phyloP scores from a whole-genome alignment of 495 filamentous ascomycete genomes.

The Peziza echinospora region DNA sequence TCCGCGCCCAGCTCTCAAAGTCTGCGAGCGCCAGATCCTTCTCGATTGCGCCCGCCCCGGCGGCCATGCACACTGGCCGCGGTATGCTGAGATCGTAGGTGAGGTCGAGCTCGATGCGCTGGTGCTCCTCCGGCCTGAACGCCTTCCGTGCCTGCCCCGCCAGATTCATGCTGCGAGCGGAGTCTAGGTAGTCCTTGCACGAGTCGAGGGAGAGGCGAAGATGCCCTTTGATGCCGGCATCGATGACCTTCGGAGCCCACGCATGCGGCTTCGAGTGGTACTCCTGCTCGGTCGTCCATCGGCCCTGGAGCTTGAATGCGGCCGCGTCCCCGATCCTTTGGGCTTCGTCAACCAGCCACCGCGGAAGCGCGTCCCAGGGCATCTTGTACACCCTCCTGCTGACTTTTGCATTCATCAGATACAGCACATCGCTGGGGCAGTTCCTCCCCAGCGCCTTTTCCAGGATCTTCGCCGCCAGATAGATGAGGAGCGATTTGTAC shows the following conservation, averaged over 20 bases:
- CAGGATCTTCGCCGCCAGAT: constrained; percentile 26
- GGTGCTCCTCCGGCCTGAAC: background rate
- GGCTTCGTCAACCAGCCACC: background rate
- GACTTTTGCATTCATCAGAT: background rate
- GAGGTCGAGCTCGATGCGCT: background rate
- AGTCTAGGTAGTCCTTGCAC: background rate
- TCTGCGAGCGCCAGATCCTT: background rate
- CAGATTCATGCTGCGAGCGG: background rate
- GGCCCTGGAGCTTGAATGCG: background rate
- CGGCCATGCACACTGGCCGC: no score
- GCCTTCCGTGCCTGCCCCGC: background rate
- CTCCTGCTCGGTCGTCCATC: background rate
- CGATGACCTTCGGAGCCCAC: background rate
- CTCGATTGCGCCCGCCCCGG: no score
- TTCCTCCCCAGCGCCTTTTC: constrained; percentile 5
- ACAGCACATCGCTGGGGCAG: background rate
- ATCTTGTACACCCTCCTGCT: background rate
- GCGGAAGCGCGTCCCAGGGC: background rate
- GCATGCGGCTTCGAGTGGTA: background rate
- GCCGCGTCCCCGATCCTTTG: background rate
- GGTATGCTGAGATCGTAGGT: background rate
- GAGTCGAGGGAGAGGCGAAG: no score
- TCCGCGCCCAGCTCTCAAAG: background rate
- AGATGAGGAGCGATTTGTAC: constrained; percentile 39
- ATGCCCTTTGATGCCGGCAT: no score